phyloP scores from a whole-genome alignment of 305 asterid genomes.

The Solanum chacoense region DNA sequence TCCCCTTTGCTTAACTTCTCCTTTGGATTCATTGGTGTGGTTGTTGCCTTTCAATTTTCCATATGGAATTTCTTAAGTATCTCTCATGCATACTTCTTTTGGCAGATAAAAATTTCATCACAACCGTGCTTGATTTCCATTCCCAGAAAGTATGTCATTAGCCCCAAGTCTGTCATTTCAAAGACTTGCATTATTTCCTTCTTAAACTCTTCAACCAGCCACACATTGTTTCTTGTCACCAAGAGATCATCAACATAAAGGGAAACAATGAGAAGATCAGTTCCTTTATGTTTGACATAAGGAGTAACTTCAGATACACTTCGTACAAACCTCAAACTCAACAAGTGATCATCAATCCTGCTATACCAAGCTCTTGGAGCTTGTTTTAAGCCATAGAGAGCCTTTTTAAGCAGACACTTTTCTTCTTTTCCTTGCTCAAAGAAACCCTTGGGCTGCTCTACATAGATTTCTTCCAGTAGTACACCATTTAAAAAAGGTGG shows the following conservation, averaged over 20 bases:
- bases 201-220: too few species aligned
- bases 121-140: not conserved
- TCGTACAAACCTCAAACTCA: not conserved
- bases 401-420: not conserved
- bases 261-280: not conserved
- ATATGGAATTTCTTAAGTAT: not conserved
- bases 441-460: not conserved
- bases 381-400: not conserved
- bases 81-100: not conserved
- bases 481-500: too few species aligned
- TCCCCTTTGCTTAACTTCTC: not conserved
- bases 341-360: not conserved
- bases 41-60: not conserved
- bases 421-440: not conserved
- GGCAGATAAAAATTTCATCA: too few species aligned
- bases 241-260: not conserved
- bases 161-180: not conserved
- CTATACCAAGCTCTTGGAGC: not conserved
- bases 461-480: not conserved
- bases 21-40: not conserved
- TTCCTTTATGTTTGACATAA: not conserved
- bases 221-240: not conserved
- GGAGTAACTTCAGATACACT: not conserved
- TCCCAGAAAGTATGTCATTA: not conserved
- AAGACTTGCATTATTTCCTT: not conserved